Evolutionary conservation across 805 yeast species (phyloP), one percentile per base, ranked within the genome.

Genomic region (Phaffomyces thermotolerans): DNA sequence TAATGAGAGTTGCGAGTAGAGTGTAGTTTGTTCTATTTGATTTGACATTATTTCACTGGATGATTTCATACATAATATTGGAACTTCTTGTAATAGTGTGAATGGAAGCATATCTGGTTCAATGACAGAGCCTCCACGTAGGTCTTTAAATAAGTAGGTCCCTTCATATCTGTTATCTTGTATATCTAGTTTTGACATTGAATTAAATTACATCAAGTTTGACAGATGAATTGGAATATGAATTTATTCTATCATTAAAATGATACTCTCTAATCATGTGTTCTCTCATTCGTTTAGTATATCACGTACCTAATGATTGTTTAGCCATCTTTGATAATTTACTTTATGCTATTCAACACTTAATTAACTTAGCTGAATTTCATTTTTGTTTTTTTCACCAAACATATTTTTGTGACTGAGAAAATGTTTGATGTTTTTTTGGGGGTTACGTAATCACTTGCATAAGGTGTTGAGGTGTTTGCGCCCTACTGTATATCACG

Each of bases 261-360:
- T 18, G 5, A 13, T 17, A n/a, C 36, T 37, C 32, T 37, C 37
- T 36, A 15, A 22, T 33, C 14, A 4, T 13, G 13, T 15, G 12
- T 22, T 20, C 17, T 17, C 17, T 38, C 37, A 9, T 9, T 30
- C 36, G 27, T 4, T 27, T 27, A 13, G 24, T 29, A 20, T 17
- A 5, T 20, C 47, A 68, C 73, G 65, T 68, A 68, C 73, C 73
- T 63, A 68, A 65, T 58, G 73, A 69, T 68, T 69, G 73, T 62
- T 68, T 69, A 67, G 73, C 73, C 73, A 69, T 69, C 62, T 52
- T 61, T 38, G 25, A 31, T 42, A 34, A 50, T 44, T 48, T 49
- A 46, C 46, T 27, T 47, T 37, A 52, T 47, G 49, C 45, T 42
- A 27, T 27, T 12, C 29, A 27, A 27, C 29, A 27, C 29, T 48